These are phyloP conservation scores for Fusarium floridanum DNA, from an alignment of 2,329 filamentous ascomycete genomes.

Conservation along the genomic window DNA sequence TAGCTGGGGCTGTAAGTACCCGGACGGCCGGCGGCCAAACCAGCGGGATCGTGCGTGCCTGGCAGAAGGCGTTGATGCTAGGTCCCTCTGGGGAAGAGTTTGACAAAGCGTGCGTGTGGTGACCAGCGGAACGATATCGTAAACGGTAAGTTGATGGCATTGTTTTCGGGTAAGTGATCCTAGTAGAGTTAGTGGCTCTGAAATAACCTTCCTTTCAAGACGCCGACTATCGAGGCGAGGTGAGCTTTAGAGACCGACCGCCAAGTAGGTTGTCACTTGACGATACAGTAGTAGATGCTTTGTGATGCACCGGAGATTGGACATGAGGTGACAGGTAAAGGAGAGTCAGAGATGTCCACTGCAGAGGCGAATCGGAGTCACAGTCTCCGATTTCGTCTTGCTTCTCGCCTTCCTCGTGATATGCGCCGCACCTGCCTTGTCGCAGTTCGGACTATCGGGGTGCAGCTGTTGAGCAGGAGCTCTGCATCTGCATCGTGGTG, in stretches of 20 bases:
- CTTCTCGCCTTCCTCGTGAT: conserved; percentile 9
- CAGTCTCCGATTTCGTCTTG: not conserved
- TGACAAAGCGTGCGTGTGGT: not conserved
- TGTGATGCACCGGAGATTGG: not conserved
- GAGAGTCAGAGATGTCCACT: not conserved
- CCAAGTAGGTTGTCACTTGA: not conserved
- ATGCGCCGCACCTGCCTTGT: conserved; percentile 19
- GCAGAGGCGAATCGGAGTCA: not conserved
- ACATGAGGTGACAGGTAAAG: not conserved
- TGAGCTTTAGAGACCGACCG: not conserved
- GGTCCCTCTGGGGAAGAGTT: not conserved
- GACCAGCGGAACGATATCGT: conserved; percentile 19
- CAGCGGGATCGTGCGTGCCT: conserved; percentile 37
- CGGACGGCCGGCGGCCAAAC: conserved; percentile 15
- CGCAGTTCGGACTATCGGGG: conserved; percentile 15
- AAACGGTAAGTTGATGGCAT: conserved; percentile 24
- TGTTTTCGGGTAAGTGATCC: conserved; percentile 4
- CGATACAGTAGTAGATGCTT: not conserved
- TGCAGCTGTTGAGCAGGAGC: not conserved
- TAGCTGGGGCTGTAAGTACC: conserved; percentile 1
- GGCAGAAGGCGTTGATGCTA: conserved; percentile 22
- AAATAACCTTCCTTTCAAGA: not conserved
- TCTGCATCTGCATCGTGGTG: conserved; percentile 3
- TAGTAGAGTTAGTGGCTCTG: conserved; percentile 17
- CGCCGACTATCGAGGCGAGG: not conserved